phyloP scores from a whole-genome alignment of 768 basidiomycete species.

The Lactarius hengduanensis region DNA sequence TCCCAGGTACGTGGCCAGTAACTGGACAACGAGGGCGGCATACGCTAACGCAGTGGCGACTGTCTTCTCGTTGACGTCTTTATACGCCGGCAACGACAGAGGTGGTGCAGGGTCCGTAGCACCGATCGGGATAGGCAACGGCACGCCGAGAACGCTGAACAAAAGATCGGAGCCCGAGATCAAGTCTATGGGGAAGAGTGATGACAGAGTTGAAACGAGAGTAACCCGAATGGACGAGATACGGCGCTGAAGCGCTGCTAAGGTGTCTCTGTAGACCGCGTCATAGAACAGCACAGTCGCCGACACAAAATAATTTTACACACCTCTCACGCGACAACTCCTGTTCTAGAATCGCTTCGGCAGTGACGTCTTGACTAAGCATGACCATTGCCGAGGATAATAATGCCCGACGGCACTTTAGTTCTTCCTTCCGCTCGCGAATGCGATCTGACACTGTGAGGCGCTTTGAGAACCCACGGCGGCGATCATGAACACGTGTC shows the following conservation, averaged over 20 bases:
- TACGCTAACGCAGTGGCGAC: conserved; percentile 91
- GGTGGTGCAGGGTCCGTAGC: conserved; percentile 83
- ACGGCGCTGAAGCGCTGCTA: conserved; percentile 46
- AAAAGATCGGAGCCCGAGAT: conserved; percentile 81
- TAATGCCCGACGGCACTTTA: conserved; percentile 47
- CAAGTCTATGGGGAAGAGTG: conserved; percentile 88
- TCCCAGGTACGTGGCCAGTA: conserved; percentile 76
- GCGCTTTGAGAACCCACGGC: conserved; percentile 18
- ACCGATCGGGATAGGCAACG: conserved; percentile 84
- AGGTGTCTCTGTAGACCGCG: conserved; percentile 43
- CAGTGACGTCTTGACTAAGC: conserved; percentile 35
- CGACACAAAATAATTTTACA: conserved; percentile 19
- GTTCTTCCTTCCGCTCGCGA: conserved; percentile 42
- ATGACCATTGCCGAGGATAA: conserved; percentile 46
- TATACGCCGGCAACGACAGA: conserved; percentile 58
- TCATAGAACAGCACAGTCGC: conserved; percentile 25
- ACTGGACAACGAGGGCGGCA: conserved; percentile 81
- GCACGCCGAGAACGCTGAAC: conserved; percentile 81
- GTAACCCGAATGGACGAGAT: conserved; percentile 57
- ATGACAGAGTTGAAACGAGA: conserved; percentile 67
- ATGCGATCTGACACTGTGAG: conserved; percentile 45
- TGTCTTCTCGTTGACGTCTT: conserved; percentile 77
- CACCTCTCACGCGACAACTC: conserved; percentile 38
- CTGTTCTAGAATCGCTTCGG: conserved; percentile 29
- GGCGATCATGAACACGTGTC: conserved; percentile 10